phyloP scores from a whole-genome alignment of 768 basidiomycete species.

The Piloderma croceum region DNA sequence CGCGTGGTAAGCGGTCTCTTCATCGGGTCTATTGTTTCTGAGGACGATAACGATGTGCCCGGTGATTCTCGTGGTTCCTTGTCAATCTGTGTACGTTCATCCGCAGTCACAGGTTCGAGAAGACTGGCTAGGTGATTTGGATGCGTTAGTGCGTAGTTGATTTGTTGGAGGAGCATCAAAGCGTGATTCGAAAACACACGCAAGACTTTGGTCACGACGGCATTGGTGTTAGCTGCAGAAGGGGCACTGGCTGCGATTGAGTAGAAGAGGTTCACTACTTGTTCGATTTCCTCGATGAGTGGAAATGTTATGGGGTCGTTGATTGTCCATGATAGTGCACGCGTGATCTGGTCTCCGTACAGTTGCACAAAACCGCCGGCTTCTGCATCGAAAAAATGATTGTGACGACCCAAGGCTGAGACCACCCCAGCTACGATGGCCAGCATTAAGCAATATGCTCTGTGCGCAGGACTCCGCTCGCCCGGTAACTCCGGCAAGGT shows the following conservation, averaged over 20 bases:
- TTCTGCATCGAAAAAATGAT: slow-evolving; percentile 79
- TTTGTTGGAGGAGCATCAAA: slow-evolving; percentile 72
- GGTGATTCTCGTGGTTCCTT: slow-evolving; percentile 38
- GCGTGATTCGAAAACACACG: slow-evolving; percentile 64
- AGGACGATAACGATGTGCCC: slow-evolving; percentile 29
- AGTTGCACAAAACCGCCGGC: slow-evolving; percentile 82
- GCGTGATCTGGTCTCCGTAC: slow-evolving; percentile 73
- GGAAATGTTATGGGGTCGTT: slow-evolving; percentile 72
- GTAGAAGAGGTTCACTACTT: slow-evolving; percentile 71
- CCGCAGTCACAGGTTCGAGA: slow-evolving; percentile 71
- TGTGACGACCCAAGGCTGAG: slow-evolving; percentile 53
- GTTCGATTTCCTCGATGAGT: slow-evolving; percentile 78
- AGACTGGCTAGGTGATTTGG: slow-evolving; percentile 82
- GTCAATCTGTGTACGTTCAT: slow-evolving; percentile 67
- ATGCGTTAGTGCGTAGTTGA: slow-evolving; percentile 88
- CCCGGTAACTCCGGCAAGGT: slow-evolving; percentile 63
- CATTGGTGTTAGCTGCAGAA: slow-evolving; percentile 38
- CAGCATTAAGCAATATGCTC: slow-evolving; percentile 80
- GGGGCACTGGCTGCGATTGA: slow-evolving; percentile 60
- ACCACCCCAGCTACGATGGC: slow-evolving; percentile 72
- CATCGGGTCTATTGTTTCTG: slow-evolving; percentile 51
- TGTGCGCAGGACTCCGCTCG: slow-evolving; percentile 74
- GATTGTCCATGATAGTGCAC: slow-evolving; percentile 77
- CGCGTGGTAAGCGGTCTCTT: slow-evolving; percentile 69
- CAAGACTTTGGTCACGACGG: slow-evolving; percentile 58